phyloP scores from a whole-genome alignment of 78 protist genomes.

The slime mould (Dictyostelium discoideum) region DNA sequence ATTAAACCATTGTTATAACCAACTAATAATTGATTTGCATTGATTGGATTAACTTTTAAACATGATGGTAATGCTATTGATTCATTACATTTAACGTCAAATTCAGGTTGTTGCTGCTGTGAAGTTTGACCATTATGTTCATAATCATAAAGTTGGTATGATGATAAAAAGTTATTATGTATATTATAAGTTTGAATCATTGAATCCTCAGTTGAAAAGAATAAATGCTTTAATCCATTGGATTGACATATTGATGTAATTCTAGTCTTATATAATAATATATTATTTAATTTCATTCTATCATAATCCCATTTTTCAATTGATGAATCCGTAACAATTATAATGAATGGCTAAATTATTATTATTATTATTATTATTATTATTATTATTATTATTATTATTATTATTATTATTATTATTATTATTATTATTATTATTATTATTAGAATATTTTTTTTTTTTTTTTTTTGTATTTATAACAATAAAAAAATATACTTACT shows the following conservation, averaged over 20 bases:
- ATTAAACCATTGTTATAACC: conserved; percentile 49
- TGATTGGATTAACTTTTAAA: conserved; percentile 23
- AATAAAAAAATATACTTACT: background rate
- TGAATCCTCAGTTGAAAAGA: conserved; percentile 34
- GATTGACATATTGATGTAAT: conserved; percentile 25
- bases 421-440: background rate
- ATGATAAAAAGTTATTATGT: conserved; percentile 20
- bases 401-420: background rate
- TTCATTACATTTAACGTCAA: background rate
- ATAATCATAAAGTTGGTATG: conserved; percentile 1
- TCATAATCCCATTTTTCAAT: conserved; percentile 67
- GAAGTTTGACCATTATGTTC: background rate
- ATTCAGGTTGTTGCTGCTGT: background rate
- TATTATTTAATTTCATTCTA: background rate
- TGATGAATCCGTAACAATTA: conserved; percentile 29
- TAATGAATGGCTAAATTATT: conserved; percentile 7
- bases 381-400: background rate
- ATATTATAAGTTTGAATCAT: conserved; percentile 36
- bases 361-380: background rate
- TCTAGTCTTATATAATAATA: conserved; percentile 30
- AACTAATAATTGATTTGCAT: conserved; percentile 31
- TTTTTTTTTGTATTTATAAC: background rate
- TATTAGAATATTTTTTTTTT: too few relatives aligned
- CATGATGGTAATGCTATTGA: conserved; percentile 32
- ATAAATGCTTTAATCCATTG: conserved; percentile 9